Evolutionary conservation across 495 filamentous ascomycete genomes (phyloP).

Genomic region (Penicillium arizonense): DNA sequence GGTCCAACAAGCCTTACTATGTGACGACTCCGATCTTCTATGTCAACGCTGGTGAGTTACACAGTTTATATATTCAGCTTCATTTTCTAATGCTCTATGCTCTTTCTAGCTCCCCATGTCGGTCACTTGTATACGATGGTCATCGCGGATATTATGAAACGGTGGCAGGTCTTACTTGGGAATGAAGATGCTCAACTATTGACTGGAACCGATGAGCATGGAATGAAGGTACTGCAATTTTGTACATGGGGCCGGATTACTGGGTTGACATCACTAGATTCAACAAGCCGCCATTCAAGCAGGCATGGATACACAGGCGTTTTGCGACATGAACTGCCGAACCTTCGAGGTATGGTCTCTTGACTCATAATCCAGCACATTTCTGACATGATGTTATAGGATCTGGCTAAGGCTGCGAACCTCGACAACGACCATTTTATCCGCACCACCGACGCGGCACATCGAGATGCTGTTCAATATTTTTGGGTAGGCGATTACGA

Average conservation of each 20-base stretch:
- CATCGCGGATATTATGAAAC: slow-evolving; percentile 84
- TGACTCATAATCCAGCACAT: background rate
- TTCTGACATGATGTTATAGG: slow-evolving; percentile 26
- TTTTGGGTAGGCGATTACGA: slow-evolving; percentile 65
- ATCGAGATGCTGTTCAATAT: slow-evolving; percentile 83
- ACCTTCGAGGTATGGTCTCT: slow-evolving; percentile 41
- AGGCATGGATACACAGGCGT: slow-evolving; percentile 58
- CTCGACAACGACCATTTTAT: slow-evolving; percentile 83
- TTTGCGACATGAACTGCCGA: slow-evolving; percentile 57
- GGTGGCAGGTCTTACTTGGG: slow-evolving; percentile 82
- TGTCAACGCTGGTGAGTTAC: slow-evolving; percentile 80
- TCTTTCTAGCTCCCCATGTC: slow-evolving; percentile 76
- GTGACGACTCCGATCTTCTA: slow-evolving; percentile 98
- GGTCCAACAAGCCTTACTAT: slow-evolving; percentile 81
- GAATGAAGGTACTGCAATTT: slow-evolving; percentile 68
- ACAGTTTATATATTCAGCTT: background rate
- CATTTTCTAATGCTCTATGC: slow-evolving; percentile 12
- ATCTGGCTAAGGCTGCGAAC: slow-evolving; percentile 64
- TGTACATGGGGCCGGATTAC: background rate
- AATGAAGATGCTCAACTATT: slow-evolving; percentile 64
- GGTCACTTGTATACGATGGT: slow-evolving; percentile 94
- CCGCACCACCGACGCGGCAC: slow-evolving; percentile 80
- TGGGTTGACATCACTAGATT: slow-evolving; percentile 50
- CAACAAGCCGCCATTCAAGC: slow-evolving; percentile 76
- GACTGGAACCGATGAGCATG: slow-evolving; percentile 97